Evolutionary conservation across 1,139 yeast species (phyloP).

Genomic region (Yamadazyma kanchanaburiensis): DNA sequence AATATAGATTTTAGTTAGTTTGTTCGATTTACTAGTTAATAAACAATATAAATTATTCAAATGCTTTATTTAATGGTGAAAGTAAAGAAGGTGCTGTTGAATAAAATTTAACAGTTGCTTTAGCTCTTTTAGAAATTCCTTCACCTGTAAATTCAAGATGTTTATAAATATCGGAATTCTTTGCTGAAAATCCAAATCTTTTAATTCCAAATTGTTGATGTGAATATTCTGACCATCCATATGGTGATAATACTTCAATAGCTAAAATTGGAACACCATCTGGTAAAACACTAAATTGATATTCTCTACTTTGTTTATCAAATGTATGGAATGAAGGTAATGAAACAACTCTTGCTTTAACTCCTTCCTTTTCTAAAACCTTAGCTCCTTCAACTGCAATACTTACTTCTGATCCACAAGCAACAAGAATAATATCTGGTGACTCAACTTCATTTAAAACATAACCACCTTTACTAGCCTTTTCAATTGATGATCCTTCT

Average conservation of each 20-base stretch:
- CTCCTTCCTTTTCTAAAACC: constrained; percentile 17
- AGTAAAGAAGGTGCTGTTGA: constrained; percentile 64
- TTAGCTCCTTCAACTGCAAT: constrained; percentile 25
- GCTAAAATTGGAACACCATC: constrained; percentile 90
- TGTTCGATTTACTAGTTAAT: neutral
- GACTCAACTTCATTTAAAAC: constrained; percentile 15
- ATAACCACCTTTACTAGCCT: constrained; percentile 24
- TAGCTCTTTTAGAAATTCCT: constrained; percentile 83
- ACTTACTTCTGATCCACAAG: constrained; percentile 27
- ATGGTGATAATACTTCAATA: constrained; percentile 86
- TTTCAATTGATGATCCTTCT: constrained; percentile 17
- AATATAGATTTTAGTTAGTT: constrained; percentile 16
- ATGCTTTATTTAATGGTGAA: constrained; percentile 58
- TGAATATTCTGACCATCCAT: constrained; percentile 91
- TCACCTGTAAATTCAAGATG: constrained; percentile 87
- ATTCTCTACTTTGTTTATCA: constrained; percentile 74
- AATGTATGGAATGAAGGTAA: constrained; percentile 72
- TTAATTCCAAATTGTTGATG: constrained; percentile 94
- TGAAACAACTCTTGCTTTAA: constrained; percentile 23
- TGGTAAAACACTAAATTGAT: constrained; percentile 83
- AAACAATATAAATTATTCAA: constrained; percentile 1
- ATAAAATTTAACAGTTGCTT: constrained; percentile 74
- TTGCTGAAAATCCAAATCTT: constrained; percentile 96
- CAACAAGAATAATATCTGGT: constrained; percentile 20
- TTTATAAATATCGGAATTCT: constrained; percentile 77